Evolutionary conservation across 1,284 basidiomycete species (phyloP).

Genomic region (Gymnopus androsaceus): DNA sequence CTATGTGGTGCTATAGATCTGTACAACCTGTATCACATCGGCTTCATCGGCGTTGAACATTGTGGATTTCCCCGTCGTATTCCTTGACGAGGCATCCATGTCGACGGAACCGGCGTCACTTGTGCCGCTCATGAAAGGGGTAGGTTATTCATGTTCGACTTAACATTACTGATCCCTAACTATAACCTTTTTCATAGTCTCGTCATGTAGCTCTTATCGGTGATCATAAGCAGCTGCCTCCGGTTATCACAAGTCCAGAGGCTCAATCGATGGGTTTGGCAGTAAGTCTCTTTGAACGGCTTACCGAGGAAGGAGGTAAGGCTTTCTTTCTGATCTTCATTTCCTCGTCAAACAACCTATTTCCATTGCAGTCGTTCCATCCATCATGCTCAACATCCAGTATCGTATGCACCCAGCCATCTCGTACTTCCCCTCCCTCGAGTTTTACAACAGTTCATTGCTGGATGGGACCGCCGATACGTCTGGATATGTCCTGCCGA

Average conservation of each 20-base stretch:
- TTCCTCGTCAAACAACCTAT: constrained; percentile 7
- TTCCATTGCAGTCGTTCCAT: constrained; percentile 61
- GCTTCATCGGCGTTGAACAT: constrained; percentile 59
- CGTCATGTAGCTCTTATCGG: constrained; percentile 88
- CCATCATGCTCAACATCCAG: constrained; percentile 88
- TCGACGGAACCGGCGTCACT: constrained; percentile 89
- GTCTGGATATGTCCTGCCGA: constrained; percentile 52
- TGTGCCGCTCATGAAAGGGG: constrained; percentile 88
- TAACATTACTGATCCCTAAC: constrained; percentile 18
- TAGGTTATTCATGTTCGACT: constrained; percentile 40
- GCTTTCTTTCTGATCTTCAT: constrained; percentile 19
- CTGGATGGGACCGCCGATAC: constrained; percentile 72
- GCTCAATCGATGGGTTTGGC: constrained; percentile 74
- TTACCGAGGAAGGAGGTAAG: constrained; percentile 78
- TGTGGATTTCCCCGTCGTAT: constrained; percentile 90
- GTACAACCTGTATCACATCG: constrained; percentile 81
- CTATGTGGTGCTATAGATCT: too few relatives aligned
- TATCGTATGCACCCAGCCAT: constrained; percentile 95
- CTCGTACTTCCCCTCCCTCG: constrained; percentile 79
- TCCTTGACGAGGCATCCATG: constrained; percentile 95
- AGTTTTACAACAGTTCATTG: constrained; percentile 78
- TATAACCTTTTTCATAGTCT: constrained; percentile 52
- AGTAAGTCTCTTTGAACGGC: constrained; percentile 85
- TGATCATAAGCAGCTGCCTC: constrained; percentile 96
- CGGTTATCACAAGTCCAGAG: constrained; percentile 77